Evolutionary conservation across 441 rosid species (phyloP).

Genomic region (Geranium incanum): DNA sequence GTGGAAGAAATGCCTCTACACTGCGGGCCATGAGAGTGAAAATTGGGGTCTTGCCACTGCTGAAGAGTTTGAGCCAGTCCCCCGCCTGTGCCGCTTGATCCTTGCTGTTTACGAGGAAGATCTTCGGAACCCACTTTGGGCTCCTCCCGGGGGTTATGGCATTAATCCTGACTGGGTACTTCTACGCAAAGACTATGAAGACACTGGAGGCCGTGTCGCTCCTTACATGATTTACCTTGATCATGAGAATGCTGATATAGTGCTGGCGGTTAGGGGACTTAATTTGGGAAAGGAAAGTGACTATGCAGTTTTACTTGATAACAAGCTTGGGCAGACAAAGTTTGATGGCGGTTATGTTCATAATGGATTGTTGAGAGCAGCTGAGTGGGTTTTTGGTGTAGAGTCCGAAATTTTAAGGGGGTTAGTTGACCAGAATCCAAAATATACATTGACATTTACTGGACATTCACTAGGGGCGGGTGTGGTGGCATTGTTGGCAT

Average conservation of each 20-base stretch:
- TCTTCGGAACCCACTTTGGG: slow-evolving; percentile 42
- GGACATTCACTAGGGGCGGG: slow-evolving; percentile 94
- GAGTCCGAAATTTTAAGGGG: slow-evolving; percentile 56
- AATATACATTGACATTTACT: slow-evolving; percentile 51
- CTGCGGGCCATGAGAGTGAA: slow-evolving; percentile 71
- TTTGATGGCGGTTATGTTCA: slow-evolving; percentile 79
- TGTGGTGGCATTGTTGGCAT: slow-evolving; percentile 58
- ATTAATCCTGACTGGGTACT: slow-evolving; percentile 52
- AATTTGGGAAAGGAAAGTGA: slow-evolving; percentile 68
- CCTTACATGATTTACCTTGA: slow-evolving; percentile 78
- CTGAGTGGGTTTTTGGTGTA: slow-evolving; percentile 56
- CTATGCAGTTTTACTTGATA: slow-evolving; percentile 55
- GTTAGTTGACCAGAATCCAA: slow-evolving; percentile 57
- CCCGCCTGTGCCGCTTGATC: slow-evolving; percentile 59
- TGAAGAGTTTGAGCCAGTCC: slow-evolving; percentile 72
- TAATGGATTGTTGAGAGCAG: slow-evolving; percentile 64
- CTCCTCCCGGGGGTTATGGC: slow-evolving; percentile 49
- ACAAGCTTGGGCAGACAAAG: slow-evolving; percentile 60
- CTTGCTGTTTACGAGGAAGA: slow-evolving; percentile 78
- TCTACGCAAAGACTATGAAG: slow-evolving; percentile 58
- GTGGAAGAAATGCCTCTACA: slow-evolving; percentile 83
- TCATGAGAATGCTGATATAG: slow-evolving; percentile 54
- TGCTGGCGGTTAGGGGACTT: slow-evolving; percentile 69
- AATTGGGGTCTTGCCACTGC: slow-evolving; percentile 62
- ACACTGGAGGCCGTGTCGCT: slow-evolving; percentile 57